These are phyloP conservation scores for Fabrea salina DNA, from an alignment of 169 alveolate genomes.

Conservation along the genomic window DNA sequence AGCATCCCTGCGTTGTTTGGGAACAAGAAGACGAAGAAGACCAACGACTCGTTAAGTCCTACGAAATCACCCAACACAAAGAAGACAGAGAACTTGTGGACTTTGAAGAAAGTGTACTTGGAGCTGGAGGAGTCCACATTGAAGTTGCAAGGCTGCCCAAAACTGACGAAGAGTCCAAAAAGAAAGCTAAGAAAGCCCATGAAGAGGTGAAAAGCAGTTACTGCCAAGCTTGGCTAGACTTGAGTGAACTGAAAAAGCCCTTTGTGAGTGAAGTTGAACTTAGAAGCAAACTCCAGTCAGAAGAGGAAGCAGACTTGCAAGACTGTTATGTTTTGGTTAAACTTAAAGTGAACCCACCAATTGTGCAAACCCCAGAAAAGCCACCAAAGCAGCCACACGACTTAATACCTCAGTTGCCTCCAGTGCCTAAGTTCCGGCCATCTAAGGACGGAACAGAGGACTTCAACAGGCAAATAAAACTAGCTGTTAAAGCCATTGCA, in stretches of 20 bases:
- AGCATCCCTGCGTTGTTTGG: not conserved
- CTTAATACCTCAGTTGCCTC: not conserved
- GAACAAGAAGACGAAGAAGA: not conserved
- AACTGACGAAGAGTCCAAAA: not conserved
- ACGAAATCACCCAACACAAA: not conserved
- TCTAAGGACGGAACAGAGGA: constrained; percentile 4
- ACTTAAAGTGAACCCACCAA: not conserved
- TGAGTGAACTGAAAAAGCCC: not conserved
- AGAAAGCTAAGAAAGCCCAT: not conserved
- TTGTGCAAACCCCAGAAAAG: not conserved
- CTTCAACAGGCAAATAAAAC: not conserved
- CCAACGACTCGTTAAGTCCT: not conserved
- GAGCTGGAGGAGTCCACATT: not conserved
- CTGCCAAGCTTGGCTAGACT: not conserved
- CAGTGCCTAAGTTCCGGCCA: constrained; percentile 1
- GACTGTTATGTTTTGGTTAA: not conserved
- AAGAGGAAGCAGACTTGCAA: not conserved
- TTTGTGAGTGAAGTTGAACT: not conserved
- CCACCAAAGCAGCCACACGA: not conserved
- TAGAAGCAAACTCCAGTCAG: not conserved
- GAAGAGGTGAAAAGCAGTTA: not conserved
- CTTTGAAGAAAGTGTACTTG: not conserved
- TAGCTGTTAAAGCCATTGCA: not conserved
- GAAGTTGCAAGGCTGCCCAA: not conserved
- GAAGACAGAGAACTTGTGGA: not conserved